These are phyloP conservation scores for Fusarium sambucinum DNA, from an alignment of 2,329 filamentous ascomycete species.

Conservation along the genomic window DNA sequence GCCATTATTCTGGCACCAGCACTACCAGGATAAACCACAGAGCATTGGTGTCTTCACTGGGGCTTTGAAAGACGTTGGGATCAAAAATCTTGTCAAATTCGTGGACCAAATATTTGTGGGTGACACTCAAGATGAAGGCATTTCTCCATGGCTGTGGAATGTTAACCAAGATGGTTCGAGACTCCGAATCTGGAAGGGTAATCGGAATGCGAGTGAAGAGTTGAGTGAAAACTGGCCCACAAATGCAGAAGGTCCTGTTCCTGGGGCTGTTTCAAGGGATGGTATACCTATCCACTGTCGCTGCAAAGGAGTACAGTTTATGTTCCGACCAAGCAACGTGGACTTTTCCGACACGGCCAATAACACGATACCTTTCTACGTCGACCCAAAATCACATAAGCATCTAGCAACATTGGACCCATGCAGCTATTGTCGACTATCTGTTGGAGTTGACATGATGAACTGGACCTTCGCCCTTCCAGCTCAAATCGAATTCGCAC, in stretches of 20 bases:
- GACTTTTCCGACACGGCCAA: constrained; percentile 37
- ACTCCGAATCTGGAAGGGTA: constrained; percentile 47
- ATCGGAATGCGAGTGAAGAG: constrained; percentile 41
- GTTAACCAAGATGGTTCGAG: constrained; percentile 49
- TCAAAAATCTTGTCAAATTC: constrained; percentile 50
- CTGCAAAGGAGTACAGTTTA: constrained; percentile 60
- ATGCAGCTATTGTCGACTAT: constrained; percentile 62
- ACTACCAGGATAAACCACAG: background rate
- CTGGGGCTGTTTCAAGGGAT: constrained; percentile 28
- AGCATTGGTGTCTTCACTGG: constrained; percentile 55
- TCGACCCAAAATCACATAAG: constrained; percentile 59
- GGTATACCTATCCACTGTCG: constrained; percentile 58
- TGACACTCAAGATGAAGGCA: constrained; percentile 66
- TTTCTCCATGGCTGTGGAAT: constrained; percentile 59
- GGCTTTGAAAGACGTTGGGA: constrained; percentile 49
- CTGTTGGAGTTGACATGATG: constrained; percentile 57
- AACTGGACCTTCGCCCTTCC: constrained; percentile 60
- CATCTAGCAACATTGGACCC: constrained; percentile 56
- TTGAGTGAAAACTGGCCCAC: constrained; percentile 51
- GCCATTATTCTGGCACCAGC: constrained; percentile 57
- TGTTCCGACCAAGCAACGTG: constrained; percentile 52
- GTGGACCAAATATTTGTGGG: constrained; percentile 59
- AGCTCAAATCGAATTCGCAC: constrained; percentile 53
- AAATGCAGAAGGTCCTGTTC: constrained; percentile 11
- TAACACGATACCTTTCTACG: constrained; percentile 55